Base-by-base conservation (phyloP, 2,329 filamentous ascomycete genomes). In the Huntiella savannae region DNA sequence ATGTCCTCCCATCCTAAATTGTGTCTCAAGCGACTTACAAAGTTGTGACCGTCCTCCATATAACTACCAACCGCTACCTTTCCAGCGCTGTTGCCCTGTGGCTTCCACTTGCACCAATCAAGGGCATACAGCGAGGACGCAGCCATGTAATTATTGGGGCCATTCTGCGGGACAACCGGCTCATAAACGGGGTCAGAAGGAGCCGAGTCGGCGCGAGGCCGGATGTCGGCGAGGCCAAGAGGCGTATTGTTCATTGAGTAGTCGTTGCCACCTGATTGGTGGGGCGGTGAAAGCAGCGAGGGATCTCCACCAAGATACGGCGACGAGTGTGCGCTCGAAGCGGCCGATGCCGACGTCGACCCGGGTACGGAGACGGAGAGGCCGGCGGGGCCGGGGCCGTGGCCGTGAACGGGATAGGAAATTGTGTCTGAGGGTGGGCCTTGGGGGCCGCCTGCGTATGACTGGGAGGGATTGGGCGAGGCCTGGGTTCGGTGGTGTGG, bases 81-180 rank as follows among this genome's bases (percentile, higher is more conserved):
- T 35, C 91, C 91, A 3, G 84, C 85, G 51, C 83, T 79, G 53
- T 78, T 78, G 55, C 63, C 77, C 56, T 85, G 76, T 2, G 88
- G 78, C 12, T 82, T 77, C 88, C 91, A 98, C 63, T 98, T 98
- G 67, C 91, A 98, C 91, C 91, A 98, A 64, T 98, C 91, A 56
- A 93, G 88, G 10, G 91, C 88, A 60, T 96, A 98, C 47, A 93
- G 79, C 11, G 86, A 81, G 85, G 91, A 98, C 0, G 88, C 87
- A 4, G 88, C 86, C 52, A 93, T 65, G 58, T 95, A 94, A 60
- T 88, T 95, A 68, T 85, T 93, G 52, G 88, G 92, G 58, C 82
- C 62, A 58, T 79, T 60, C 62, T 75, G 67, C 51, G 75, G 59
- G 58, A 75, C 73, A 52, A 75, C 73, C 44, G 76, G 68, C 56